A percentile compares a stretch with the other conserved stretches of the same genome.
phyloP scores from a whole-genome alignment of 805 yeast species.

The Lachancea mirantina region DNA sequence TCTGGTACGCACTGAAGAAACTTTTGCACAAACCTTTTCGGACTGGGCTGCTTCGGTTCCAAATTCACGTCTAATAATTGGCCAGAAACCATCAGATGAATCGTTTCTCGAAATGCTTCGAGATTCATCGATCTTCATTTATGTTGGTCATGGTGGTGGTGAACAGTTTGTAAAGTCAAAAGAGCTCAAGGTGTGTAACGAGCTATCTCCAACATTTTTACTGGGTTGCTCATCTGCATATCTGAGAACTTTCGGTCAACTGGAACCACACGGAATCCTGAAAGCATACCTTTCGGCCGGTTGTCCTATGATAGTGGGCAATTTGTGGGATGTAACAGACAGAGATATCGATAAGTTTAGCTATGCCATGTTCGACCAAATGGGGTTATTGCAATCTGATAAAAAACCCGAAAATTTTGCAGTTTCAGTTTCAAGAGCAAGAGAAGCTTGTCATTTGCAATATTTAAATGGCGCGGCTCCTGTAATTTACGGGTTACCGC shows the following conservation, averaged over 20 bases:
- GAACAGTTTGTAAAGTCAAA: conserved; percentile 64
- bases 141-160: conserved; percentile 97
- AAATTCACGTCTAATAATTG: conserved; percentile 49
- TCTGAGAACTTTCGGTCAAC: conserved; percentile 46
- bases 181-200: conserved; percentile 38
- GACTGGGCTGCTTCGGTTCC: conserved; percentile 18
- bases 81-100: conserved; percentile 51
- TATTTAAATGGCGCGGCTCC: conserved; percentile 92
- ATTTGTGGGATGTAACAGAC: conserved; percentile 96
- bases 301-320: conserved; percentile 74
- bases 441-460: conserved; percentile 60
- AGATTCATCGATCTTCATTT: conserved; percentile 50
- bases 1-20: conserved; percentile 54
- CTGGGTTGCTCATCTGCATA: conserved; percentile 90
- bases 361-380: conserved; percentile 46
- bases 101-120: conserved; percentile 40
- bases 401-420: conserved; percentile 32
- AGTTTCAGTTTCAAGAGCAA: conserved; percentile 52
- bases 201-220: conserved; percentile 55
- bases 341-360: conserved; percentile 86
- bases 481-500: conserved; percentile 80
- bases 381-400: conserved; percentile 47
- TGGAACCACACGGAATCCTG: conserved; percentile 72
- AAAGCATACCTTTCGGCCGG: conserved; percentile 73
- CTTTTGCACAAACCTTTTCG: conserved; percentile 42